Percentiles rank a stretch among this genome's conserved stretches.
Conservation (phyloP, 108 stramenopile species). For the Fistulifera solaris region DNA sequence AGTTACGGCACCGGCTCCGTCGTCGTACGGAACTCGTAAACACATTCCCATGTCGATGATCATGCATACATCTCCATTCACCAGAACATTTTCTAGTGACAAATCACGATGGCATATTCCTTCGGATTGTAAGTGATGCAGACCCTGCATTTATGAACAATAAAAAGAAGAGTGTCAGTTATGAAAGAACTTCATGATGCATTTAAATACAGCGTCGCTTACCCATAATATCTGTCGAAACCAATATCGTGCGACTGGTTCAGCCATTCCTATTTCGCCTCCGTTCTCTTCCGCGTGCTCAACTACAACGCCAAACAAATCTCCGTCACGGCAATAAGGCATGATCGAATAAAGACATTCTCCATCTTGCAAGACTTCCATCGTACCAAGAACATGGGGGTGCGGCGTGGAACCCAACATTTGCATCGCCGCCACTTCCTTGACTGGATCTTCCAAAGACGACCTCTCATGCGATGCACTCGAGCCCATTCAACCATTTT, state of each 20-base stretch:
- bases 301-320: slow-evolving; percentile 81
- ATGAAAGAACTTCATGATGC: too few species aligned
- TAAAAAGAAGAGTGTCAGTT: not conserved
- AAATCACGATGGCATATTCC: slow-evolving; percentile 90
- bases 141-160: slow-evolving; percentile 42
- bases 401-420: slow-evolving; percentile 46
- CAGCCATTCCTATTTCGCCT: slow-evolving; percentile 73
- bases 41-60: slow-evolving; percentile 97
- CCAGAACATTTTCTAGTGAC: slow-evolving; percentile 84
- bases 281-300: slow-evolving; percentile 60
- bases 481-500: slow-evolving; percentile 85
- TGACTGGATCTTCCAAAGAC: slow-evolving; percentile 84
- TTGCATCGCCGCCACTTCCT: slow-evolving; percentile 86
- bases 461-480: slow-evolving; percentile 67
- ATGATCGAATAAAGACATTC: slow-evolving; percentile 80
- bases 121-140: slow-evolving; percentile 72
- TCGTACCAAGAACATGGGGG: slow-evolving; percentile 65
- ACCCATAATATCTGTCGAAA: slow-evolving; percentile 82
- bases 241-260: slow-evolving; percentile 78
- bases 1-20: slow-evolving; percentile 28
- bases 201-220: slow-evolving; percentile 11
- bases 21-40: slow-evolving; percentile 79
- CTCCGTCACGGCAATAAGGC: slow-evolving; percentile 84
- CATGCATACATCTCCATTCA: slow-evolving; percentile 61
- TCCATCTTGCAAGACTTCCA: slow-evolving; percentile 76